These are phyloP conservation scores for Volvox africanus DNA, from an alignment of 139 green algal genomes.

Conservation along the genomic window DNA sequence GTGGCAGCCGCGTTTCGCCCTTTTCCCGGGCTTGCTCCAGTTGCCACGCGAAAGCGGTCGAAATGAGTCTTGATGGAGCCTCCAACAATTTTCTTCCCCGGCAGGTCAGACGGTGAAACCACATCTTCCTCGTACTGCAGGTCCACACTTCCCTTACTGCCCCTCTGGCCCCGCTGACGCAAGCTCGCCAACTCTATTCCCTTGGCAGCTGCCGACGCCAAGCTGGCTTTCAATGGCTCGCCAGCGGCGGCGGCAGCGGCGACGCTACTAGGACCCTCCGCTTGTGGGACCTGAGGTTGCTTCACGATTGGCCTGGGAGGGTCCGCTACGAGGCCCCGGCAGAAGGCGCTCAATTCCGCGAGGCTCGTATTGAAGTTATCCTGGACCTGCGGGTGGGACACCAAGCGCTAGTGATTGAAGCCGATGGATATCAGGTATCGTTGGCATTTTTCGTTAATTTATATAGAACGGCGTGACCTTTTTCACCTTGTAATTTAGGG, in stretches of 20 bases:
- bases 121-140: constrained; percentile 43
- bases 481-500: too few relatives aligned
- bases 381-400: constrained; percentile 44
- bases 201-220: not conserved
- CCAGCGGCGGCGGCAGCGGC: constrained; percentile 2
- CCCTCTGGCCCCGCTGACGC: not conserved
- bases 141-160: constrained; percentile 17
- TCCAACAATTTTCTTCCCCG: not conserved
- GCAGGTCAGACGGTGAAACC: not conserved
- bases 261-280: not conserved
- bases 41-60: constrained; percentile 7
- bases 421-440: too few relatives aligned
- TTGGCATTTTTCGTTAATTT: too few relatives aligned
- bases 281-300: not conserved
- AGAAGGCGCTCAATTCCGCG: constrained; percentile 68
- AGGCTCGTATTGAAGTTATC: constrained; percentile 53
- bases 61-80: not conserved
- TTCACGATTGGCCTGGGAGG: constrained; percentile 52
- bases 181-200: not conserved
- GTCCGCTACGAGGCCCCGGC: constrained; percentile 62
- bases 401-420: too few relatives aligned
- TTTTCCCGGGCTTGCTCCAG: not conserved
- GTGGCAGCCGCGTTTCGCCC: not conserved
- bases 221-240: not conserved
- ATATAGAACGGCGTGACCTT: too few relatives aligned